phyloP scores from a whole-genome alignment of 306 rosid species.

The Calophaca sinica region DNA sequence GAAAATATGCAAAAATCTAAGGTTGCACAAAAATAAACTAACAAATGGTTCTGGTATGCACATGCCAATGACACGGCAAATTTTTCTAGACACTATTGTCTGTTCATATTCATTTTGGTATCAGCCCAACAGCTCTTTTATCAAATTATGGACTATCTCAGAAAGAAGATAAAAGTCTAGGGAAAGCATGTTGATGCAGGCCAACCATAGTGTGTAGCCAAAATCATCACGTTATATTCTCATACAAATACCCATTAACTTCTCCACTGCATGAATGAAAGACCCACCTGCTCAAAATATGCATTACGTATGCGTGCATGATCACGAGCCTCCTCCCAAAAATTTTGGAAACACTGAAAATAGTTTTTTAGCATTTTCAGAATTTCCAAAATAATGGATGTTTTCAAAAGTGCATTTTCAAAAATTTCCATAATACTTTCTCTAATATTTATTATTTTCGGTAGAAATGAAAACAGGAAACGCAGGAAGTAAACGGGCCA shows the following conservation, averaged over 20 bases:
- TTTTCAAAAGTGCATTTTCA: too few species aligned
- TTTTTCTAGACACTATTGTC: conserved; percentile 30
- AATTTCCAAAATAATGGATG: too few species aligned
- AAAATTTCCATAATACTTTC: too few species aligned
- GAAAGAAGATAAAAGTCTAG: conserved; percentile 9
- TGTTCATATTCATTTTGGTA: conserved; percentile 34
- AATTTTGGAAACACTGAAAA: too few species aligned
- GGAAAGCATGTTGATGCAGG: not conserved
- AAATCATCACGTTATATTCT: conserved; percentile 24
- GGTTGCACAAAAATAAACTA: conserved; percentile 27
- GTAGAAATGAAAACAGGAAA: too few species aligned
- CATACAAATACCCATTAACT: conserved; percentile 24
- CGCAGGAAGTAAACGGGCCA: too few species aligned
- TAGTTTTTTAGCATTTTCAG: too few species aligned
- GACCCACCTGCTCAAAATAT: conserved; percentile 91
- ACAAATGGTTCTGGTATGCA: conserved; percentile 22
- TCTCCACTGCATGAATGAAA: conserved; percentile 26
- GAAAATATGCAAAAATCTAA: conserved; percentile 35
- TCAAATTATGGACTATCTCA: not conserved
- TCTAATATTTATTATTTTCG: too few species aligned
- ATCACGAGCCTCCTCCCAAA: conserved; percentile 98
- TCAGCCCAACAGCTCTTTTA: conserved; percentile 11
- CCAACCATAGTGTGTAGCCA: conserved; percentile 5
- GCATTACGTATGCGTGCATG: conserved; percentile 96
- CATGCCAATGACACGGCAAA: conserved; percentile 38